Evolutionary conservation across 306 rosid genomes (phyloP).

Genomic region (Cyamopsis tetragonoloba): DNA sequence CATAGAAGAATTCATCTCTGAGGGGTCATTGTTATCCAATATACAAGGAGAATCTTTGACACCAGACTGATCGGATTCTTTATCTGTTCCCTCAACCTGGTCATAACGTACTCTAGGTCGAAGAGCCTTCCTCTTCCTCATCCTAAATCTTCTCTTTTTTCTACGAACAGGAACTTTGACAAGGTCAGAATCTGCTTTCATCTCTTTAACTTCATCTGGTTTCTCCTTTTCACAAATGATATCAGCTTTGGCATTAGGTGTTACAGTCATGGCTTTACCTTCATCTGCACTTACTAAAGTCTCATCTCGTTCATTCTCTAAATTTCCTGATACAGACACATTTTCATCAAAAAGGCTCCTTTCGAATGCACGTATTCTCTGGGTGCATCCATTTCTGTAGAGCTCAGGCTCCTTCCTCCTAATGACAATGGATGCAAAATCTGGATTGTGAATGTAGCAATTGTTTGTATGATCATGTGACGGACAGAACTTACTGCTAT

Average conservation of each 20-base stretch:
- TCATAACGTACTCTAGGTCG: constrained; percentile 25
- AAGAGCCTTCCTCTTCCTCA: constrained; percentile 26
- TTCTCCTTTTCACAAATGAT: constrained; percentile 31
- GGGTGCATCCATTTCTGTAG: constrained; percentile 76
- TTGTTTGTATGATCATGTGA: constrained; percentile 38
- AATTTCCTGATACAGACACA: constrained; percentile 44
- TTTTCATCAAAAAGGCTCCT: constrained; percentile 51
- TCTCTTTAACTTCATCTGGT: constrained; percentile 31
- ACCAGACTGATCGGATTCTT: constrained; percentile 29
- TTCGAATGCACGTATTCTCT: constrained; percentile 80
- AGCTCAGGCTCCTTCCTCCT: constrained; percentile 68
- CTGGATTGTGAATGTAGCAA: constrained; percentile 51
- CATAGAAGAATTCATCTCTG: constrained; percentile 31
- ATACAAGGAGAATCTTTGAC: constrained; percentile 29
- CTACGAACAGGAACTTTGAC: constrained; percentile 28
- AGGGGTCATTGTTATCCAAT: constrained; percentile 20
- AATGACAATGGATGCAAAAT: constrained; percentile 68
- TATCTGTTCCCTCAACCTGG: constrained; percentile 31
- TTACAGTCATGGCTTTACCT: constrained; percentile 30
- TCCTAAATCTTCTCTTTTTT: constrained; percentile 37
- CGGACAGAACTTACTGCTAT: constrained; percentile 26
- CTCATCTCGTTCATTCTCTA: constrained; percentile 43
- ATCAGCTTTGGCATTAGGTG: constrained; percentile 31
- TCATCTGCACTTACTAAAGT: constrained; percentile 34
- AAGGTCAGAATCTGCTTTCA: constrained; percentile 27